A percentile compares a stretch with the other conserved stretches of the same genome.
Conservation (phyloP, 2,329 filamentous ascomycete species). For the Cytospora piceicola region DNA sequence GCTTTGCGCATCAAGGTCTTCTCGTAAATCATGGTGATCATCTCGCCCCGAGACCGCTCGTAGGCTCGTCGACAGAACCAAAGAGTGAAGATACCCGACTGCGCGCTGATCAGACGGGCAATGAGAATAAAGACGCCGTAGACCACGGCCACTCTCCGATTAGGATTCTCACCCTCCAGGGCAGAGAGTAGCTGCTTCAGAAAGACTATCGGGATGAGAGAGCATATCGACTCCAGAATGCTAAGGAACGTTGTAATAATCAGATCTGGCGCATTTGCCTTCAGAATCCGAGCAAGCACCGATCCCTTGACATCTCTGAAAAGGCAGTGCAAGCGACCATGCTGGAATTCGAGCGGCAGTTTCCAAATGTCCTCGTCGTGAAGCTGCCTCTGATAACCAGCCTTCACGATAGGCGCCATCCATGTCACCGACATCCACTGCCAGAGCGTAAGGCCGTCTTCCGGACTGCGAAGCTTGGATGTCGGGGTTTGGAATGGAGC, state of each 20-base stretch:
- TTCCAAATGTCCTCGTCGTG: constrained; percentile 82
- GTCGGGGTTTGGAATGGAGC: constrained; percentile 59
- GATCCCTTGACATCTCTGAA: constrained; percentile 76
- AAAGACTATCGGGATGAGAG: constrained; percentile 66
- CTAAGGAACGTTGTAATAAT: constrained; percentile 68
- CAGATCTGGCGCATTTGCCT: constrained; percentile 80
- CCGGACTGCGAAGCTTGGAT: constrained; percentile 68
- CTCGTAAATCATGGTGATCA: constrained; percentile 83
- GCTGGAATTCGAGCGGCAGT: constrained; percentile 80
- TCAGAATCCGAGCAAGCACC: constrained; percentile 69
- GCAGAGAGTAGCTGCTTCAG: constrained; percentile 72
- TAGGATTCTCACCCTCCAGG: constrained; percentile 58
- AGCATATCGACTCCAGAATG: constrained; percentile 61
- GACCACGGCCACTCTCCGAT: constrained; percentile 61
- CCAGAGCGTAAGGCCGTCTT: constrained; percentile 79
- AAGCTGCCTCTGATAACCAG: constrained; percentile 68
- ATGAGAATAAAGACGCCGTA: constrained; percentile 68
- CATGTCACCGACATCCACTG: constrained; percentile 86
- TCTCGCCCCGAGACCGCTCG: constrained; percentile 80
- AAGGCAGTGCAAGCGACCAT: constrained; percentile 71
- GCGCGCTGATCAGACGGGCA: constrained; percentile 63
- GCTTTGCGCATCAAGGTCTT: constrained; percentile 72
- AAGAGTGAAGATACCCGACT: constrained; percentile 69
- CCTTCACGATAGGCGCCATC: constrained; percentile 73
- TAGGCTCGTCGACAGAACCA: constrained; percentile 88